Percentiles rank a stretch among this genome's conserved stretches.
These are phyloP conservation scores for Centrapalus pauciflorus DNA, from an alignment of 129 eudicot genomes.

Conservation along the genomic window DNA sequence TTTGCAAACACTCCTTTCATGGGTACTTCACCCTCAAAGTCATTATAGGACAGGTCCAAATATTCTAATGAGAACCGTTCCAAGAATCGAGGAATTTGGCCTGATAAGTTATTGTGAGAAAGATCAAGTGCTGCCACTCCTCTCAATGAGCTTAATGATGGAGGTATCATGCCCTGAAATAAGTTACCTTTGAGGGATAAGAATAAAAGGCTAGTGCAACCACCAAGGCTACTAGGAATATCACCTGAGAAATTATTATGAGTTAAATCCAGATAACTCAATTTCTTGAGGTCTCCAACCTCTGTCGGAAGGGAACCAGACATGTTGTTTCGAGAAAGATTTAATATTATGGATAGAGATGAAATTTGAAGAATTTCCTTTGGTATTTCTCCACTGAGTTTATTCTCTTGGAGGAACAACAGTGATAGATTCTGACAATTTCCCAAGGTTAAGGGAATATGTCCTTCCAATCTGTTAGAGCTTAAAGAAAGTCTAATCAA, in stretches of 20 bases:
- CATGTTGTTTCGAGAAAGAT: conserved; percentile 7
- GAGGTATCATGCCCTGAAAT: conserved; percentile 8
- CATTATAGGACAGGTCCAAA: background rate
- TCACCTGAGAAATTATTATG: conserved; percentile 8
- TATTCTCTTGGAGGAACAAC: background rate
- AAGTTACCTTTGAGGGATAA: background rate
- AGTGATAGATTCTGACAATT: background rate
- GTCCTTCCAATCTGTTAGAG: conserved; percentile 3
- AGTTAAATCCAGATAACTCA: background rate
- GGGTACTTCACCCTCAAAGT: conserved; percentile 12
- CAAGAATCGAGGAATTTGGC: conserved; percentile 3
- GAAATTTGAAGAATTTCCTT: conserved; percentile 1
- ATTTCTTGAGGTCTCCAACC: conserved; percentile 6
- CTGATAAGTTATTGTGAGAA: conserved; percentile 4
- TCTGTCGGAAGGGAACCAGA: conserved; percentile 5
- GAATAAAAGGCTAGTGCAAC: background rate
- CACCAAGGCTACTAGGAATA: conserved; percentile 1
- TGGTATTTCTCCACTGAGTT: conserved; percentile 7
- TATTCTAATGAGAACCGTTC: background rate
- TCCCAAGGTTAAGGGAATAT: conserved; percentile 5
- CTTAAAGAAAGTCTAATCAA: background rate
- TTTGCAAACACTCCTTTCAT: conserved; percentile 1
- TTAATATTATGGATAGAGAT: background rate
- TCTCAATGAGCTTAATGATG: conserved; percentile 3
- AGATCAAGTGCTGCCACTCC: conserved; percentile 2